Percentiles rank a stretch among this genome's conserved stretches.
phyloP scores from a whole-genome alignment of 73 alveolate species.

The Symbiodinium natans region DNA sequence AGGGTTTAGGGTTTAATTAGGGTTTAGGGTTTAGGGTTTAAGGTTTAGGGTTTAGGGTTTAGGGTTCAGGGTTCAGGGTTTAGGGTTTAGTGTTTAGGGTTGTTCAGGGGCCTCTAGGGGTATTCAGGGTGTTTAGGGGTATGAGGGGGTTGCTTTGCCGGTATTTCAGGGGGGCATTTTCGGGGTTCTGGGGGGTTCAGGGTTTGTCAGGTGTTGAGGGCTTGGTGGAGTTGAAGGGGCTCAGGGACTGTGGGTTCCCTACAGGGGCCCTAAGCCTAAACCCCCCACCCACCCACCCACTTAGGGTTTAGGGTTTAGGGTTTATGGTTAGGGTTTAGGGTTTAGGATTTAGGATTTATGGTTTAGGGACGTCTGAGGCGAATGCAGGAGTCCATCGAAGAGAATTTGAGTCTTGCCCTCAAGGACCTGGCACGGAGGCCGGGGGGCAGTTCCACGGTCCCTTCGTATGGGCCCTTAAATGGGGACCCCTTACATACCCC shows the following conservation, averaged over 20 bases:
- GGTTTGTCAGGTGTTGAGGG: not conserved
- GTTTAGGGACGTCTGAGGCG: not conserved
- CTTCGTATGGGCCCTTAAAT: too few relatives aligned
- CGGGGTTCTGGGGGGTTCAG: not conserved
- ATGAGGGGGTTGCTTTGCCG: too few relatives aligned
- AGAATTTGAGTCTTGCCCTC: slow-evolving; percentile 35
- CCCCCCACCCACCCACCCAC: too few relatives aligned
- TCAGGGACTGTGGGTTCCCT: not conserved
- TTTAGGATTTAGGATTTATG: too few relatives aligned
- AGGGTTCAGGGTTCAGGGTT: not conserved
- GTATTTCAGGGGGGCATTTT: too few relatives aligned
- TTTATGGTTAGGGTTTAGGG: too few relatives aligned
- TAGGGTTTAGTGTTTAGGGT: not conserved
- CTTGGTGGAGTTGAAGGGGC: not conserved
- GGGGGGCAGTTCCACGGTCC: not conserved
- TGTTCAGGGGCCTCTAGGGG: not conserved
- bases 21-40: not conserved
- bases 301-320: too few relatives aligned
- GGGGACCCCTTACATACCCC: not conserved
- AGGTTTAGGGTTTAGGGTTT: not conserved
- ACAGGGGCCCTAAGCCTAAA: not conserved
- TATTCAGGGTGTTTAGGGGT: too few relatives aligned
- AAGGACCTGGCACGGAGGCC: slow-evolving; percentile 63
- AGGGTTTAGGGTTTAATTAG: not conserved
- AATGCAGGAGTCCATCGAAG: slow-evolving; percentile 48